A percentile compares a stretch with the other conserved stretches of the same genome.
These are phyloP conservation scores for Kickxella alabastrina DNA, from an alignment of 192 early-diverging fungal genomes.

Conservation along the genomic window DNA sequence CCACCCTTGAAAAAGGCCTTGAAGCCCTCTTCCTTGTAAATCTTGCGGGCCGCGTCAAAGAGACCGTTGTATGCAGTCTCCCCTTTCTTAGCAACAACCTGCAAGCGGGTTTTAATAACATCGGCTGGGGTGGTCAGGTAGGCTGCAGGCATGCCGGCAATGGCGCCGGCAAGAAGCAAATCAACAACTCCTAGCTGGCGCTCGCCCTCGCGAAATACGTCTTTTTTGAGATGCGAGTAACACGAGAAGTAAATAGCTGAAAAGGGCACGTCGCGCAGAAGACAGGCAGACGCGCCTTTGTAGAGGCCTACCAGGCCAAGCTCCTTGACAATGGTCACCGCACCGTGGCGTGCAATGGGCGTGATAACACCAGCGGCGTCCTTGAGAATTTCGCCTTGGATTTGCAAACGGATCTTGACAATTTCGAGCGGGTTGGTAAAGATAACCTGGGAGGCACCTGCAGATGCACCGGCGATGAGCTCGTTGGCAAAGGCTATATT, in stretches of 20 bases:
- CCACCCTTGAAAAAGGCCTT: slow-evolving; percentile 98
- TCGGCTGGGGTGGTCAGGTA: slow-evolving; percentile 97
- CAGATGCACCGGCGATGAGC: slow-evolving; percentile 79
- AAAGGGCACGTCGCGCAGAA: slow-evolving; percentile 95
- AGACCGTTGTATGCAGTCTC: slow-evolving; percentile 86
- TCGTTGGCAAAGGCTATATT: slow-evolving; percentile 74
- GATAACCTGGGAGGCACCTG: slow-evolving; percentile 83
- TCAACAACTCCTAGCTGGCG: slow-evolving; percentile 56
- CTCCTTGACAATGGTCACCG: slow-evolving; percentile 82
- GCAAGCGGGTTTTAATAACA: slow-evolving; percentile 96
- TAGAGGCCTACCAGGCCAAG: slow-evolving; percentile 91
- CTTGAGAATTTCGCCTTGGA: slow-evolving; percentile 69
- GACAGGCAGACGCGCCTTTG: slow-evolving; percentile 88
- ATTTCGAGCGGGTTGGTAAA: slow-evolving; percentile 99
- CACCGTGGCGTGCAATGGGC: slow-evolving; percentile 60
- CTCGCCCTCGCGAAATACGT: slow-evolving; percentile 84
- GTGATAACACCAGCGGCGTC: slow-evolving; percentile 33
- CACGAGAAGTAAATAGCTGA: slow-evolving; percentile 96
- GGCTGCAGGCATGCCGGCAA: slow-evolving; percentile 93
- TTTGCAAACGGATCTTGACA: slow-evolving; percentile 97
- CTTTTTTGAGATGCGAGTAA: slow-evolving; percentile 96
- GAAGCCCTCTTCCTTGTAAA: slow-evolving; percentile 86
- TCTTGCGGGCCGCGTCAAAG: slow-evolving; percentile 79
- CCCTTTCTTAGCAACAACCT: slow-evolving; percentile 87
- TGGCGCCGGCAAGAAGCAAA: slow-evolving; percentile 81